phyloP scores from a whole-genome alignment of 129 eudicot species.

The Lactuca saligna region DNA sequence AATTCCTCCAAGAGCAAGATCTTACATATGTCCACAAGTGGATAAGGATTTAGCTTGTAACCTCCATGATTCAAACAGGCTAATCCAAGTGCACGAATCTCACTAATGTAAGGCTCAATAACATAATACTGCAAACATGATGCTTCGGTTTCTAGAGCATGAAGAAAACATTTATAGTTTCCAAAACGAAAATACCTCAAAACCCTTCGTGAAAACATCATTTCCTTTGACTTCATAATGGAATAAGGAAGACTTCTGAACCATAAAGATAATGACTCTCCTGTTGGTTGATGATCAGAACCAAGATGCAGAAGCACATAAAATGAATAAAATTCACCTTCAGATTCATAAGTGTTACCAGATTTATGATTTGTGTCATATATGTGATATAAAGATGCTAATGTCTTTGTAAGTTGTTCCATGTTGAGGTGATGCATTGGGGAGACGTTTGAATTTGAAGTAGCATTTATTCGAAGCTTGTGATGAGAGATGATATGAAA shows the following conservation, averaged over 20 bases:
- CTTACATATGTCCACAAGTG: slow-evolving; percentile 47
- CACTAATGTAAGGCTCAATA: slow-evolving; percentile 63
- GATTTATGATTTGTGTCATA: slow-evolving; percentile 57
- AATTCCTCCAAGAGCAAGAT: slow-evolving; percentile 60
- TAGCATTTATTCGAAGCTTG: slow-evolving; percentile 46
- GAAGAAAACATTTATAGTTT: slow-evolving; percentile 60
- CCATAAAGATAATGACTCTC: slow-evolving; percentile 82
- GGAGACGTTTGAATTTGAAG: slow-evolving; percentile 38
- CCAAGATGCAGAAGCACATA: slow-evolving; percentile 70
- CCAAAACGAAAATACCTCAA: slow-evolving; percentile 76
- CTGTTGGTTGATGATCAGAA: slow-evolving; percentile 44
- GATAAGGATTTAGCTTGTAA: slow-evolving; percentile 78
- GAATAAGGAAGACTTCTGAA: slow-evolving; percentile 50
- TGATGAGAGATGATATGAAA: slow-evolving; percentile 80
- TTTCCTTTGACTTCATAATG: slow-evolving; percentile 61
- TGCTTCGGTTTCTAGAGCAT: slow-evolving; percentile 55
- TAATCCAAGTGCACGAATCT: slow-evolving; percentile 70
- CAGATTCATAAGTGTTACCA: slow-evolving; percentile 29
- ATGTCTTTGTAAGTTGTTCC: slow-evolving; percentile 80
- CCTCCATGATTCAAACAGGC: slow-evolving; percentile 67
- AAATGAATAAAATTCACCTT: slow-evolving; percentile 70
- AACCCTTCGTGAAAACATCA: slow-evolving; percentile 61
- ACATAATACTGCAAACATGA: slow-evolving; percentile 69
- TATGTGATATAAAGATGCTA: slow-evolving; percentile 58
- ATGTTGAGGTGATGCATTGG: slow-evolving; percentile 74